These are phyloP conservation scores for Acmispon strigosus DNA, from an alignment of 306 rosid genomes.

Conservation along the genomic window DNA sequence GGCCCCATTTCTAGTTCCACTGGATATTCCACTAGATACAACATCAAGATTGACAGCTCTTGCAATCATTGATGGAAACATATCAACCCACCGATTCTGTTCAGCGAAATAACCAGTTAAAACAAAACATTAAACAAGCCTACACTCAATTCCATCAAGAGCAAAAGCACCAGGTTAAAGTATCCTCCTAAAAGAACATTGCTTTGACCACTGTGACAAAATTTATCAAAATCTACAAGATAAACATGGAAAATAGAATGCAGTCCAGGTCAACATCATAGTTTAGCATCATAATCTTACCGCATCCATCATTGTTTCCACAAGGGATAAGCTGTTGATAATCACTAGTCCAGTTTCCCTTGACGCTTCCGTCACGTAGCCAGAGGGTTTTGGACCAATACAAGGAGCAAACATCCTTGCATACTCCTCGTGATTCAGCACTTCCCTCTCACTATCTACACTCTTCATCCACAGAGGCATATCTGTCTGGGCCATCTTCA, in stretches of 20 bases:
- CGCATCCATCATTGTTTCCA: conserved; percentile 80
- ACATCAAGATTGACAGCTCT: conserved; percentile 53
- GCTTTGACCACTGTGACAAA: background rate
- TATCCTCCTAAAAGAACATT: background rate
- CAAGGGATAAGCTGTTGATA: conserved; percentile 63
- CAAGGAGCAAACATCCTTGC: conserved; percentile 51
- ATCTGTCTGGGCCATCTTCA: conserved; percentile 69
- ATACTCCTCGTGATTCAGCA: conserved; percentile 66
- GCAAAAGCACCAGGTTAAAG: background rate
- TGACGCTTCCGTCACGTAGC: conserved; percentile 66
- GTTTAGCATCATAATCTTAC: conserved; percentile 42
- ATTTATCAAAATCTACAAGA: background rate
- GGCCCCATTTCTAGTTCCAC: conserved; percentile 75
- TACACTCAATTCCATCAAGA: background rate
- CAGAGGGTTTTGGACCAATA: conserved; percentile 42
- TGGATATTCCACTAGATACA: conserved; percentile 49
- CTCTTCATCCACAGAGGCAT: conserved; percentile 70
- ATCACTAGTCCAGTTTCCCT: conserved; percentile 56
- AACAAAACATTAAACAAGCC: conserved; percentile 1
- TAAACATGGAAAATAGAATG: background rate
- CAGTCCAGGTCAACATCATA: background rate
- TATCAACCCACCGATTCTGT: conserved; percentile 78
- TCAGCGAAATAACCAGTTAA: conserved; percentile 16
- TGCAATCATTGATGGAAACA: conserved; percentile 76
- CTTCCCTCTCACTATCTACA: conserved; percentile 50